These are phyloP conservation scores for Teunomyces lycoperdinae DNA, from an alignment of 805 yeast species.

Conservation along the genomic window DNA sequence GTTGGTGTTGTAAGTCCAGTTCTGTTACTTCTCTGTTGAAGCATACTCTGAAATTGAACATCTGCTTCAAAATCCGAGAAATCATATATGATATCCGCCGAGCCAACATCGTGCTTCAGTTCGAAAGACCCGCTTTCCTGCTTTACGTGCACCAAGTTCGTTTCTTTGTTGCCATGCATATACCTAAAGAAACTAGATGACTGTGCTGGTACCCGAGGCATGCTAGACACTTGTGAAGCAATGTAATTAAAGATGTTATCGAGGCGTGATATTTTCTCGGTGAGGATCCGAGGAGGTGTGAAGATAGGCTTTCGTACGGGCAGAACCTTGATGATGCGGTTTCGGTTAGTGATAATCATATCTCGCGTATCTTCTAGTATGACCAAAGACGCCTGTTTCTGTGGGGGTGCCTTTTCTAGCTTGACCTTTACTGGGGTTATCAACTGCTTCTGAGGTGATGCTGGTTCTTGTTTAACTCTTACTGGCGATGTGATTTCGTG, in stretches of 20 bases:
- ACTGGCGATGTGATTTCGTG: not conserved
- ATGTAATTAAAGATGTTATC: not conserved
- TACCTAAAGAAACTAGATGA: slow-evolving; percentile 7
- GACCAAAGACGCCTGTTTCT: not conserved
- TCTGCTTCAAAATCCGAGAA: slow-evolving; percentile 22
- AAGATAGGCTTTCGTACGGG: not conserved
- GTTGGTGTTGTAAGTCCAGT: not conserved
- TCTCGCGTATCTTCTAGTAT: not conserved
- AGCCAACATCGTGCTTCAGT: slow-evolving; percentile 5
- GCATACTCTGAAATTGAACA: slow-evolving; percentile 13
- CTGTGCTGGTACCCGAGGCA: slow-evolving; percentile 6
- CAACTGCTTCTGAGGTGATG: not conserved
- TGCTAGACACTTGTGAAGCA: not conserved
- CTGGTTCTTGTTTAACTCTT: not conserved
- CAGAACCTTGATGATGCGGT: not conserved
- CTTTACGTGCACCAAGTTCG: not conserved
- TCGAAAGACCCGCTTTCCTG: slow-evolving; percentile 2
- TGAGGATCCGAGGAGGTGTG: not conserved
- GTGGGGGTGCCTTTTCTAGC: not conserved
- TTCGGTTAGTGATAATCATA: not conserved
- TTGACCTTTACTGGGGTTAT: not conserved
- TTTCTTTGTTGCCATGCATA: not conserved
- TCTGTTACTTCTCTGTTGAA: slow-evolving; percentile 4
- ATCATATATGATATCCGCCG: slow-evolving; percentile 19
- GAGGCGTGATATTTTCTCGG: not conserved